A percentile compares a stretch with the other conserved stretches of the same genome.
Conservation (phyloP, 257 asterid genomes). For the Asclepias syriaca region DNA sequence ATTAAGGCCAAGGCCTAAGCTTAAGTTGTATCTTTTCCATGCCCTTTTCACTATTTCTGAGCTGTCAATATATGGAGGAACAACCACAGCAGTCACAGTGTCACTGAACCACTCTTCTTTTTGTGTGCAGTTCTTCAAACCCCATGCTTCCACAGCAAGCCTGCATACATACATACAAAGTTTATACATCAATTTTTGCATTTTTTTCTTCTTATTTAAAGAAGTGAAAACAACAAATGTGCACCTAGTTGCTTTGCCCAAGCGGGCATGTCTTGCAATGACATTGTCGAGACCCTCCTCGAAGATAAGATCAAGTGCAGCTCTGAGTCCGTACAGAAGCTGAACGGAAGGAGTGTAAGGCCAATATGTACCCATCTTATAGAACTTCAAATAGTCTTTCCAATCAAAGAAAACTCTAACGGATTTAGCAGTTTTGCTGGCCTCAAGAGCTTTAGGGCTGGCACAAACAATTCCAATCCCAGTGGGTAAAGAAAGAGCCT, state of each 20-base stretch:
- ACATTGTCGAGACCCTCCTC: conserved; percentile 98
- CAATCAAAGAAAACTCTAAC: conserved; percentile 96
- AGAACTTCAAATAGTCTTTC: conserved; percentile 90
- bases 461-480: conserved; percentile 97
- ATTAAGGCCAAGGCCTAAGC: conserved; percentile 96
- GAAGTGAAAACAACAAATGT: too few relatives aligned
- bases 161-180: conserved; percentile 8
- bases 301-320: conserved; percentile 84
- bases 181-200: too few relatives aligned
- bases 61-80: conserved; percentile 81
- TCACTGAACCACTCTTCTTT: conserved; percentile 95
- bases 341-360: conserved; percentile 98
- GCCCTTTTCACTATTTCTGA: conserved; percentile 70
- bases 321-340: conserved; percentile 79
- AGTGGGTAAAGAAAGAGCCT: conserved; percentile 94
- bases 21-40: conserved; percentile 92
- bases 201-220: too few relatives aligned
- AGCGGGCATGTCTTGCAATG: conserved; percentile 75
- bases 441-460: conserved; percentile 92
- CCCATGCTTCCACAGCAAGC: conserved; percentile 99
- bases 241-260: conserved; percentile 89
- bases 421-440: conserved; percentile 77
- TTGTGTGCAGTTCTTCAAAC: conserved; percentile 97
- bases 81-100: conserved; percentile 89
- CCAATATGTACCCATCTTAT: conserved; percentile 92